These are phyloP conservation scores for Casuarina cunninghamiana DNA, from an alignment of 306 rosid genomes.

Conservation along the genomic window DNA sequence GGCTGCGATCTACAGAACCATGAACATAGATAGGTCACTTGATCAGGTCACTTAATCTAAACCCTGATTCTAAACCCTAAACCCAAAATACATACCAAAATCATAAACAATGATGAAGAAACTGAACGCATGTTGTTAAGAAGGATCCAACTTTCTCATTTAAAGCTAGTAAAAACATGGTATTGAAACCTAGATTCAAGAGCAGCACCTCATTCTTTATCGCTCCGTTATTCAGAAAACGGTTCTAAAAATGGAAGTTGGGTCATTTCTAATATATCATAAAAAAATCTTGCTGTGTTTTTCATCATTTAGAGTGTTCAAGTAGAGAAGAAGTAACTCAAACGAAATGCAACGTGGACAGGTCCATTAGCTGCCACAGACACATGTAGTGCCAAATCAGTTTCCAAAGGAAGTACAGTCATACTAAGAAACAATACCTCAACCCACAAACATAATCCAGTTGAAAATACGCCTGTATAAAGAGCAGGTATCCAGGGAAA, in stretches of 20 bases:
- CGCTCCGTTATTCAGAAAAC: no score
- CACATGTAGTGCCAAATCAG: neutral
- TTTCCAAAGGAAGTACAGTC: neutral
- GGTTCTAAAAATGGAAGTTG: no score
- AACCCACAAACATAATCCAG: slow-evolving; percentile 75
- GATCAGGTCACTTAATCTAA: no score
- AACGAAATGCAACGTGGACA: neutral
- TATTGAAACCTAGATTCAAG: no score
- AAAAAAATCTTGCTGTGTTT: neutral
- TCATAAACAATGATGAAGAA: neutral
- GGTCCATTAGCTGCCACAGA: neutral
- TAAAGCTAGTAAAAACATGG: no score
- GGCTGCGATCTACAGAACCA: slow-evolving; percentile 61
- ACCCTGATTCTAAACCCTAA: neutral
- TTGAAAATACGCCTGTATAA: slow-evolving; percentile 71
- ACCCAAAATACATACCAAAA: neutral
- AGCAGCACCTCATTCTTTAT: no score
- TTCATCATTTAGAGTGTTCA: neutral
- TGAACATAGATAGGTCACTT: neutral
- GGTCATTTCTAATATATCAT: neutral
- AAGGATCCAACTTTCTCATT: no score
- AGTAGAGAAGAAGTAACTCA: neutral
- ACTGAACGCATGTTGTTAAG: neutral
- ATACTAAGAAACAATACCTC: slow-evolving; percentile 46
- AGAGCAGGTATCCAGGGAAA: slow-evolving; percentile 85